A percentile compares a stretch with the other conserved stretches of the same genome.
phyloP scores from a whole-genome alignment of 2,329 filamentous ascomycete genomes.

The Fusarium sororula region DNA sequence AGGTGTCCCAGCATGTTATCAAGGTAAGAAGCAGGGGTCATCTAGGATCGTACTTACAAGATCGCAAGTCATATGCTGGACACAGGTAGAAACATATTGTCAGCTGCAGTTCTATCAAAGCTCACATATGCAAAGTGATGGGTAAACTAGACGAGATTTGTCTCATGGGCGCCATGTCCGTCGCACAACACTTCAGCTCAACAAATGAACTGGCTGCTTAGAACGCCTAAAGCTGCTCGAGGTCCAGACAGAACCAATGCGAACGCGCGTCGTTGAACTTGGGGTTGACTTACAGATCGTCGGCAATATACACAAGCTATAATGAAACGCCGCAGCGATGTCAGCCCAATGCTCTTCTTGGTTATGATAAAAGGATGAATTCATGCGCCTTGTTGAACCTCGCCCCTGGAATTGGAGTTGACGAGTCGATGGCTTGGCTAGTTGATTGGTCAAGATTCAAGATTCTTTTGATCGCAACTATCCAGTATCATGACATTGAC shows the following conservation, averaged over 20 bases:
- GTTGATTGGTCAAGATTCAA: constrained; percentile 21
- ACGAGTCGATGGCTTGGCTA: constrained; percentile 8
- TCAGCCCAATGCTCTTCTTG: constrained; percentile 45
- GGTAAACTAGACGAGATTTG: constrained; percentile 12
- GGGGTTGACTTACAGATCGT: constrained; percentile 78
- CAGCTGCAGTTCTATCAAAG: constrained; percentile 38
- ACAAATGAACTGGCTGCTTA: constrained; percentile 26
- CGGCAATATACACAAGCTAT: constrained; percentile 88
- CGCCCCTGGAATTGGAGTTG: constrained; percentile 13
- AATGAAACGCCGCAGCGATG: constrained; percentile 45
- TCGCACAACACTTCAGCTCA: constrained; percentile 23
- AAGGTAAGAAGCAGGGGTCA: constrained; percentile 38
- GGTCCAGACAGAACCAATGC: constrained; percentile 32
- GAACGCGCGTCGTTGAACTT: constrained; percentile 39
- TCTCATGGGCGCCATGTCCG: constrained; percentile 20
- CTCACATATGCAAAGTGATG: constrained; percentile 20
- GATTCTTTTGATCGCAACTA: constrained; percentile 22
- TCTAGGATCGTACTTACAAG: constrained; percentile 68
- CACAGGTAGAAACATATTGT: constrained; percentile 37
- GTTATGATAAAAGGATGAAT: constrained; percentile 14
- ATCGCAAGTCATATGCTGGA: constrained; percentile 91
- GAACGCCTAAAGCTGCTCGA: constrained; percentile 21
- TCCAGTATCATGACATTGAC: constrained; percentile 12
- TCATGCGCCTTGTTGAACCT: constrained; percentile 19
- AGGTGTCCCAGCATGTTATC: constrained; percentile 9